Base-by-base conservation (phyloP, 495 filamentous ascomycete species). In the Gamarada debralockiae region DNA sequence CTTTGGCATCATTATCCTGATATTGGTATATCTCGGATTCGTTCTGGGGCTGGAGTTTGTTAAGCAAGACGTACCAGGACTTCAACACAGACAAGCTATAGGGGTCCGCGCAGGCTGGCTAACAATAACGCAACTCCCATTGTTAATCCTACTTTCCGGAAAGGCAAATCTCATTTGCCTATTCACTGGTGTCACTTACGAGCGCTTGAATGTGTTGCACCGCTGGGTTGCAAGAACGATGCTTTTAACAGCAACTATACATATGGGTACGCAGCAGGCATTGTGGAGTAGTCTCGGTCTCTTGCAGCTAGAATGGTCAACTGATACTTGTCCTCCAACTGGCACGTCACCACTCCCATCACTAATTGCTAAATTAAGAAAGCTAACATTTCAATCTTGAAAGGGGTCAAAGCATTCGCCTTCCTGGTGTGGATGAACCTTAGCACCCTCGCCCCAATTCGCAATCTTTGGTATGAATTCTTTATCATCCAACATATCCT, bases 401-500 rank as follows among this genome's bases (percentile, higher is more conserved):
- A 78, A 22, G 89, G 89, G 0, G 64, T 93, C 31, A 82, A 77
- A 0, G 85, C 89, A 14, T 92, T 86, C 85, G 77, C 69, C 17
- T 68, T 93, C 10, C 63, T 93, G 40, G 66, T 83, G 0, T 93
- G 86, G 77, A 83, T 89, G 29, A 70, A 82, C 17, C 58, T 93
- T n/a, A 77, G 79, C 25, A 84, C 83, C 8, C 72, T 85, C 12
- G 79, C 80, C 1, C 89, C 89, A 0, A 71, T 93, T 33, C 78
- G 90, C 13, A 71, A 78, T 1, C 70, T 80, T 63, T 74, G 75
- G 33, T 92, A 95, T 57, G 90, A 95, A 65, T 60, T 93, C 33
- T 95, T 93, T 58, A 84, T 95, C 14, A 49, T 88, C 3, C 89
- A 92, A 58, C 90, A 95, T 60, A 66, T 95, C 20, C 59, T 85